Percentiles rank a stretch among this genome's conserved stretches.
phyloP scores from a whole-genome alignment of 169 alveolate genomes.

The Eimeria sp. region DNA sequence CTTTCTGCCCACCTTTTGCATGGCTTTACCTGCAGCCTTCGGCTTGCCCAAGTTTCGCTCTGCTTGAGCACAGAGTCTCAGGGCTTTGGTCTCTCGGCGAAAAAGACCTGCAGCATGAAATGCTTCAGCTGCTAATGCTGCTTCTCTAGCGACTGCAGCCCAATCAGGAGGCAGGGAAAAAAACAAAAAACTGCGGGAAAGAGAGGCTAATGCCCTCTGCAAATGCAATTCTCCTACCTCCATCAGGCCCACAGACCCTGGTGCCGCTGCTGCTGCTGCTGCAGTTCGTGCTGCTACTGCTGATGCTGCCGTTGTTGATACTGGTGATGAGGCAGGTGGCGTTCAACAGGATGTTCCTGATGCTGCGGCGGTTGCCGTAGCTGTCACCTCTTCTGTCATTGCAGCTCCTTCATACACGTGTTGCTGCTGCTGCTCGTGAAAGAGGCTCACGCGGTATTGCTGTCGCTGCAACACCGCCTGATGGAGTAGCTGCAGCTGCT shows the following conservation, averaged over 20 bases:
- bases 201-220: constrained; percentile 43
- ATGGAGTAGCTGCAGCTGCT: not conserved
- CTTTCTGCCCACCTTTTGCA: not conserved
- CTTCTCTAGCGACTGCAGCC: not conserved
- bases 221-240: constrained; percentile 36
- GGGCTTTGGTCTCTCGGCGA: not conserved
- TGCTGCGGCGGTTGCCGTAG: not conserved
- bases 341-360: not conserved
- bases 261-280: constrained; percentile 13
- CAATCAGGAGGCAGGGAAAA: constrained; percentile 29
- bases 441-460: not conserved
- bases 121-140: constrained; percentile 49
- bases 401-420: not conserved
- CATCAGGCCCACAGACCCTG: not conserved
- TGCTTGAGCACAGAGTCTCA: constrained; percentile 20
- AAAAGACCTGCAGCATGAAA: constrained; percentile 2
- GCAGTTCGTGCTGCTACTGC: not conserved
- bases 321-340: not conserved
- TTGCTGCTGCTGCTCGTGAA: not conserved
- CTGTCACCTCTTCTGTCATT: not conserved
- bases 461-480: not conserved
- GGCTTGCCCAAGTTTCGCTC: not conserved
- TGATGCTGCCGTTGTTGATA: not conserved
- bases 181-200: not conserved
- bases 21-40: not conserved